phyloP scores from a whole-genome alignment of 1,284 basidiomycete genomes.

The Hortiboletus rubellus region DNA sequence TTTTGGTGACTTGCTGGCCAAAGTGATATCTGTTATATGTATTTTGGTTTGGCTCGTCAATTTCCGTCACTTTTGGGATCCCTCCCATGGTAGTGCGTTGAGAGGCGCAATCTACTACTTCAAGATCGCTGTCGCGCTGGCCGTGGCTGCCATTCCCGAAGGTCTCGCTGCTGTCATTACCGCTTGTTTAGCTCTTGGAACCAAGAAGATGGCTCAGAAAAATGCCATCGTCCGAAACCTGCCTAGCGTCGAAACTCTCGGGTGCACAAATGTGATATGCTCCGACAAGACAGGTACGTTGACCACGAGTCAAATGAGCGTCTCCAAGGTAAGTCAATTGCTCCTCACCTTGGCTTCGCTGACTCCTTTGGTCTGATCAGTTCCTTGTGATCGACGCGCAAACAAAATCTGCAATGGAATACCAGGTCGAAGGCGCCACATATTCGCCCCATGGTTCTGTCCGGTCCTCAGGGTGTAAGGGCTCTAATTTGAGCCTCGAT shows the following conservation, averaged over 20 bases:
- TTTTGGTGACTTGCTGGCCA: constrained; percentile 93
- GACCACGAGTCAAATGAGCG: constrained; percentile 96
- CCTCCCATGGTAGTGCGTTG: constrained; percentile 83
- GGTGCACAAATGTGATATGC: constrained; percentile 96
- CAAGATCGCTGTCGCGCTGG: constrained; percentile 96
- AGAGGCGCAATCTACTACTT: constrained; percentile 97
- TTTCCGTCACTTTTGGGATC: constrained; percentile 90
- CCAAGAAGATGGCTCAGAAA: constrained; percentile 97
- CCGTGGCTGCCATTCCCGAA: constrained; percentile 95
- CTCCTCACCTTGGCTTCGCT: constrained; percentile 3
- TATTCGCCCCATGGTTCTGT: constrained; percentile 83
- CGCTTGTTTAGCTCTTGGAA: constrained; percentile 92
- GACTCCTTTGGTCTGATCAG: constrained; percentile 38
- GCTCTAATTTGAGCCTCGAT: constrained; percentile 62
- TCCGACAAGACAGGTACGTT: constrained; percentile 97
- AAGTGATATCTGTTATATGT: constrained; percentile 95
- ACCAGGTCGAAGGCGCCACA: constrained; percentile 84
- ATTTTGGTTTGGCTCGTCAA: constrained; percentile 96
- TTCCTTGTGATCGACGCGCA: constrained; percentile 71
- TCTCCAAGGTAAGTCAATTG: constrained; percentile 63
- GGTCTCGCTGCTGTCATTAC: constrained; percentile 96
- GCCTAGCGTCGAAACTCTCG: constrained; percentile 95
- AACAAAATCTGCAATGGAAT: constrained; percentile 61
- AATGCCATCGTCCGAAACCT: constrained; percentile 95
- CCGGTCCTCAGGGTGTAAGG: constrained; percentile 61